A percentile compares a stretch with the other conserved stretches of the same genome.
Conservation (phyloP, 2,329 filamentous ascomycete species). For the Purpureocillium lavendulum region DNA sequence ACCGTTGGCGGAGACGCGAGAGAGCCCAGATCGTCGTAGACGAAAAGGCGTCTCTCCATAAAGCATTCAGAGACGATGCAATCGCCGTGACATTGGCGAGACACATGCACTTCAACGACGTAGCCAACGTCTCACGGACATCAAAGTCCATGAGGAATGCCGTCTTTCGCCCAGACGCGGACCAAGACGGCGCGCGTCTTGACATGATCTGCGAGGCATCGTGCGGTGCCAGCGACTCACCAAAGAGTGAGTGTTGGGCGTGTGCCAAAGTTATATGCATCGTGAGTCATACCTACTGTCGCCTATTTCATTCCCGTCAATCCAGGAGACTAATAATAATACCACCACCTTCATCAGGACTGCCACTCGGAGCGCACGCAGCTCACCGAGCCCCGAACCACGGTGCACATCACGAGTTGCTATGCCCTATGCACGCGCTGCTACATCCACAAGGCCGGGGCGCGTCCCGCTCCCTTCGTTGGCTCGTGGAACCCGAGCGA, state of each 20-base stretch:
- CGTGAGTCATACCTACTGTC: slow-evolving; percentile 1
- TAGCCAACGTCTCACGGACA: slow-evolving; percentile 7
- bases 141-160: slow-evolving; percentile 5
- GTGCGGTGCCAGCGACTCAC: background rate
- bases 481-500: slow-evolving; percentile 4
- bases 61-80: slow-evolving; percentile 3
- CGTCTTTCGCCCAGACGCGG: background rate
- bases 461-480: background rate
- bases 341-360: no score
- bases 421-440: slow-evolving; percentile 11
- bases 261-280: slow-evolving; percentile 8
- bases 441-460: slow-evolving; percentile 3
- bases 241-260: slow-evolving; percentile 10
- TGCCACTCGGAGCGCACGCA: background rate
- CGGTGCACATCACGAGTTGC: slow-evolving; percentile 7
- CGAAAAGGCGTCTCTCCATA: background rate
- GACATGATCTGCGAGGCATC: slow-evolving; percentile 7
- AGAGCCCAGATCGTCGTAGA: background rate
- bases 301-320: background rate
- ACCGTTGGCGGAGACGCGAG: no score
- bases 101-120: slow-evolving; percentile 8
- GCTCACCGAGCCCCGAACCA: slow-evolving; percentile 4
- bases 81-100: slow-evolving; percentile 5
- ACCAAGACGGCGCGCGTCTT: slow-evolving; percentile 1
- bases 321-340: no score